Conservation (phyloP, 2,329 filamentous ascomycete genomes). For the Incumbomyces delicatus region DNA sequence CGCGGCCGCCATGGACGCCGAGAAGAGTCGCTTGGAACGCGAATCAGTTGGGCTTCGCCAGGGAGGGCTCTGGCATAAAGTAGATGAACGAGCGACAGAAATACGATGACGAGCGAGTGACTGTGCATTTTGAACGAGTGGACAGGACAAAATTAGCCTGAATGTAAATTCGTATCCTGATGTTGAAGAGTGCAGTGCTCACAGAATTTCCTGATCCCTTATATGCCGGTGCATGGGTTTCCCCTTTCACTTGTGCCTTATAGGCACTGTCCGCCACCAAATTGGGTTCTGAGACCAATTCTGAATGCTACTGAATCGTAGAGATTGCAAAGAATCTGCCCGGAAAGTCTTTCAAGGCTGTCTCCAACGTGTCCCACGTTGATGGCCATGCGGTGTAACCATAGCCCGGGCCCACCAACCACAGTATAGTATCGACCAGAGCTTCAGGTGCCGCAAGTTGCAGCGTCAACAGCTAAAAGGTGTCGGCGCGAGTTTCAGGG, state of each 20-base stretch:
- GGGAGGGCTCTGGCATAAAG: slow-evolving; percentile 1
- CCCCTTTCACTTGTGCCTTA: background rate
- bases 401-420: background rate
- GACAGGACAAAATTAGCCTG: background rate
- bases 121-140: slow-evolving; percentile 6
- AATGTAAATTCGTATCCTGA: background rate
- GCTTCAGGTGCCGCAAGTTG: too few species aligned
- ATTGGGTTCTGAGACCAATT: background rate
- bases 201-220: background rate
- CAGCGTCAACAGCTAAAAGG: too few species aligned
- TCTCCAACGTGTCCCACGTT: slow-evolving; percentile 1
- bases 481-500: too few species aligned
- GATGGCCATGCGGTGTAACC: background rate
- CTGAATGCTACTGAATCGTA: background rate
- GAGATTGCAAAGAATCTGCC: background rate
- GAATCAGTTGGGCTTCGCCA: background rate
- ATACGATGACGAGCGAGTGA: slow-evolving; percentile 1
- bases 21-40: background rate
- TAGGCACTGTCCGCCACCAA: background rate
- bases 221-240: background rate
- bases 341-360: background rate
- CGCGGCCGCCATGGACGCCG: background rate
- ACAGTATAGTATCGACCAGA: background rate
- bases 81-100: slow-evolving; percentile 3
- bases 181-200: background rate